Conservation (phyloP, 1,284 basidiomycete genomes). For the Golubevia pallescens region DNA sequence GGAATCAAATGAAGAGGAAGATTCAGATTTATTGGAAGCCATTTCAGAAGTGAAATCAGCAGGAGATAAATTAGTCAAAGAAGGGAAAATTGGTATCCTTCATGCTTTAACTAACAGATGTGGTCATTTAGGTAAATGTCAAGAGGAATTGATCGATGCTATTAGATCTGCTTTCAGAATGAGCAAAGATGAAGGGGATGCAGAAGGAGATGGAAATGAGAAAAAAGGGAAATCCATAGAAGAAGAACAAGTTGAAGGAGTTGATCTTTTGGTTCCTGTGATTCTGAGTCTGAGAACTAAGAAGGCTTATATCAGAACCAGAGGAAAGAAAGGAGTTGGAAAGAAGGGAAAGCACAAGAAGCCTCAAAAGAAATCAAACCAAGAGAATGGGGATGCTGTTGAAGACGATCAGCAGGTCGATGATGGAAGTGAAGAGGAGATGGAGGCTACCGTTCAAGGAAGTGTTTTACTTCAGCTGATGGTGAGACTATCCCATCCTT, state of each 20-base stretch:
- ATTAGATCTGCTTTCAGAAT: constrained; percentile 4
- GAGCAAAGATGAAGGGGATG: background rate
- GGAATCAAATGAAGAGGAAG: constrained; percentile 12
- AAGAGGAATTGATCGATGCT: constrained; percentile 4
- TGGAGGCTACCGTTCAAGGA: constrained; percentile 34
- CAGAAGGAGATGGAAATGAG: constrained; percentile 9
- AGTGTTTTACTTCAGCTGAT: constrained; percentile 51
- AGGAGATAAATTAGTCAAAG: constrained; percentile 21
- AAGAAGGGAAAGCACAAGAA: constrained; percentile 14
- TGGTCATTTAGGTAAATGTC: constrained; percentile 13
- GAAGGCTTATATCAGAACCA: constrained; percentile 28
- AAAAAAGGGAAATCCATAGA: background rate
- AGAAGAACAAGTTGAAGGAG: background rate
- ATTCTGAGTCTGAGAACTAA: constrained; percentile 27
- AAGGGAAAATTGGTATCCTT: constrained; percentile 9
- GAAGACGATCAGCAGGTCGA: constrained; percentile 13
- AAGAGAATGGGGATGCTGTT: constrained; percentile 4
- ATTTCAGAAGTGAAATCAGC: constrained; percentile 9
- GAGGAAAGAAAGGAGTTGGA: background rate
- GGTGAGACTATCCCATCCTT: constrained; percentile 23
- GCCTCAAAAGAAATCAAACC: constrained; percentile 7
- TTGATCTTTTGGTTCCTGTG: constrained; percentile 19
- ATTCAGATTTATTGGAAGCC: constrained; percentile 5
- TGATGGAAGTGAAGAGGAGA: constrained; percentile 6
- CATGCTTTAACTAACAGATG: constrained; percentile 9